These are phyloP conservation scores for Thymus quinquecostatus DNA, from an alignment of 257 asterid genomes.

Conservation along the genomic window DNA sequence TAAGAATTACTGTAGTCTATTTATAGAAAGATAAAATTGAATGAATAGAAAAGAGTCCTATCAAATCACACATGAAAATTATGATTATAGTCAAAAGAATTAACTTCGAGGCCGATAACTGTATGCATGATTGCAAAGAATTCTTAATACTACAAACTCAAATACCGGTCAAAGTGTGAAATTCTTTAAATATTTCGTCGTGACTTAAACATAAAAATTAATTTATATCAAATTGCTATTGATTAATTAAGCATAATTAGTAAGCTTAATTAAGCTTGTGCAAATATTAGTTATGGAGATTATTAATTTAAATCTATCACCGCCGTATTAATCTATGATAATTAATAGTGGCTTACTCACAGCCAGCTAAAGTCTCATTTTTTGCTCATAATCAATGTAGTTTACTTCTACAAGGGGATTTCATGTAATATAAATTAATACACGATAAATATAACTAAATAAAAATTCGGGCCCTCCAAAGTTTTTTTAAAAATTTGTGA, in stretches of 20 bases:
- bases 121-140: slow-evolving; percentile 26
- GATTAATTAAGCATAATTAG: background rate
- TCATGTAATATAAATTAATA: background rate
- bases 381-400: background rate
- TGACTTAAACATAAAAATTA: background rate
- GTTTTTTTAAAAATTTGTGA: no score
- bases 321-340: slow-evolving; percentile 27
- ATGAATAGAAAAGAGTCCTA: background rate
- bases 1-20: background rate
- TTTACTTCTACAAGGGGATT: background rate
- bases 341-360: slow-evolving; percentile 28
- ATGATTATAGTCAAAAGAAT: slow-evolving; percentile 13
- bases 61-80: background rate
- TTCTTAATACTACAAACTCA: slow-evolving; percentile 29
- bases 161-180: slow-evolving; percentile 38
- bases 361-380: slow-evolving; percentile 38
- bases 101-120: slow-evolving; percentile 35
- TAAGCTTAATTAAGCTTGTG: background rate
- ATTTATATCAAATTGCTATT: slow-evolving; percentile 16
- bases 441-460: no score
- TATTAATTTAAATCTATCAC: slow-evolving; percentile 21
- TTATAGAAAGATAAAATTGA: background rate
- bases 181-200: slow-evolving; percentile 24
- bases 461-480: no score
- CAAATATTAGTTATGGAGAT: background rate